Evolutionary conservation across 768 basidiomycete species (phyloP).

Genomic region (Trametes cingulata): DNA sequence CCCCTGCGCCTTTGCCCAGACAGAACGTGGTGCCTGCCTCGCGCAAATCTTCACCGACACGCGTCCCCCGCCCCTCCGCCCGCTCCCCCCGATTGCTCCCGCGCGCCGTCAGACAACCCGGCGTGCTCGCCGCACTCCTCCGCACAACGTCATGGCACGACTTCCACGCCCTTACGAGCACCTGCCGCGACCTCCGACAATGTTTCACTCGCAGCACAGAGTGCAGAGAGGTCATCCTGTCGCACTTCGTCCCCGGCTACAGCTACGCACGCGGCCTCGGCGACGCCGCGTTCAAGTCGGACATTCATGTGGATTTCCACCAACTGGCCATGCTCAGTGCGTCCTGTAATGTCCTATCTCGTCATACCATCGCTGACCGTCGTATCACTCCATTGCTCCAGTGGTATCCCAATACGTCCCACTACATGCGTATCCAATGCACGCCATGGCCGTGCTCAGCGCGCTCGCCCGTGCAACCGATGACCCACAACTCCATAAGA

Average conservation of each 20-base stretch:
- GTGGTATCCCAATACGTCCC: slow-evolving; percentile 66
- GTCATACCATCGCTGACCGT: slow-evolving; percentile 11
- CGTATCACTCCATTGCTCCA: slow-evolving; percentile 28
- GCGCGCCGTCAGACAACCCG: slow-evolving; percentile 16
- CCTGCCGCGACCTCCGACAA: slow-evolving; percentile 37
- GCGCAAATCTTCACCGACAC: neutral
- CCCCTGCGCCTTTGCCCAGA: neutral
- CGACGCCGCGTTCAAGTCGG: slow-evolving; percentile 42
- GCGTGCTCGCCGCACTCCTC: slow-evolving; percentile 34
- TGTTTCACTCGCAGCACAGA: slow-evolving; percentile 32
- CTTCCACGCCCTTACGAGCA: slow-evolving; percentile 41
- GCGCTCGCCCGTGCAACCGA: slow-evolving; percentile 30
- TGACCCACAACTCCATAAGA: slow-evolving; percentile 34
- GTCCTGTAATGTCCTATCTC: slow-evolving; percentile 34
- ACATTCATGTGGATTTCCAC: slow-evolving; percentile 53
- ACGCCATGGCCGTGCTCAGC: slow-evolving; percentile 53
- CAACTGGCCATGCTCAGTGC: slow-evolving; percentile 68
- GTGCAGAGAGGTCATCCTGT: slow-evolving; percentile 42
- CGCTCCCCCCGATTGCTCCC: slow-evolving; percentile 1
- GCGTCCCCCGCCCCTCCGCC: slow-evolving; percentile 7
- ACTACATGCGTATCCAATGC: slow-evolving; percentile 71
- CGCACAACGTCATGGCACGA: slow-evolving; percentile 38
- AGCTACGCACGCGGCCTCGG: slow-evolving; percentile 42
- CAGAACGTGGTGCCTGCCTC: neutral
- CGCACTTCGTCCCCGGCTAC: slow-evolving; percentile 61